These are phyloP conservation scores for Fusarium nygamai DNA, from an alignment of 2,329 filamentous ascomycete species.

Conservation along the genomic window DNA sequence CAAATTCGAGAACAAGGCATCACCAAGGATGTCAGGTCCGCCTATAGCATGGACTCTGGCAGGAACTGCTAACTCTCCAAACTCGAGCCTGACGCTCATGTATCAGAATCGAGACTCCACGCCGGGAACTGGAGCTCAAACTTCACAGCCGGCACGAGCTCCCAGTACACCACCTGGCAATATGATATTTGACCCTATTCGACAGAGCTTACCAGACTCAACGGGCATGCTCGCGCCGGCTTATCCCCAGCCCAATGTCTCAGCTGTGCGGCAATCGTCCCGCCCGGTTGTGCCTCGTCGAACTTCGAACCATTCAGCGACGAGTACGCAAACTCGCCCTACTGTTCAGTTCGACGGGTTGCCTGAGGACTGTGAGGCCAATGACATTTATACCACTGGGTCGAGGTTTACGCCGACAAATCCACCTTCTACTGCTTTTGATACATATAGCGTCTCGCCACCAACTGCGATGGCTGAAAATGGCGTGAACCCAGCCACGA, in stretches of 20 bases:
- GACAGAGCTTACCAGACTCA: slow-evolving; percentile 63
- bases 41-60: slow-evolving; percentile 87
- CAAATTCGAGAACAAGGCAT: slow-evolving; percentile 56
- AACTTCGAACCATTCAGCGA: slow-evolving; percentile 36
- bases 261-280: slow-evolving; percentile 58
- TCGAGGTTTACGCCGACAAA: slow-evolving; percentile 54
- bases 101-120: slow-evolving; percentile 65
- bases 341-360: slow-evolving; percentile 46
- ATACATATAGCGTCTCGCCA: slow-evolving; percentile 56
- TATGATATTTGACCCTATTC: slow-evolving; percentile 69
- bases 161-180: slow-evolving; percentile 64
- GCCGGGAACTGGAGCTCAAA: slow-evolving; percentile 5
- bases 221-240: slow-evolving; percentile 59
- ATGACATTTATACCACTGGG: slow-evolving; percentile 47
- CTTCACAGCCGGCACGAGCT: slow-evolving; percentile 39
- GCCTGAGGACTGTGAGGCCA: slow-evolving; percentile 44
- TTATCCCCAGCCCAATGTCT: slow-evolving; percentile 60
- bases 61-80: slow-evolving; percentile 86
- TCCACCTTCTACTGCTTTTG: slow-evolving; percentile 55
- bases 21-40: slow-evolving; percentile 57
- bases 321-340: slow-evolving; percentile 32
- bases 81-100: slow-evolving; percentile 82
- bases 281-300: slow-evolving; percentile 43
- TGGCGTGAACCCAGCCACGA: slow-evolving; percentile 24
- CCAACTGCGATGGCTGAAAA: slow-evolving; percentile 53